Percentiles rank a stretch among this genome's conserved stretches.
These are phyloP conservation scores for Cutaneotrichosporon sp. DNA, from an alignment of 1,284 basidiomycete genomes.

Conservation along the genomic window DNA sequence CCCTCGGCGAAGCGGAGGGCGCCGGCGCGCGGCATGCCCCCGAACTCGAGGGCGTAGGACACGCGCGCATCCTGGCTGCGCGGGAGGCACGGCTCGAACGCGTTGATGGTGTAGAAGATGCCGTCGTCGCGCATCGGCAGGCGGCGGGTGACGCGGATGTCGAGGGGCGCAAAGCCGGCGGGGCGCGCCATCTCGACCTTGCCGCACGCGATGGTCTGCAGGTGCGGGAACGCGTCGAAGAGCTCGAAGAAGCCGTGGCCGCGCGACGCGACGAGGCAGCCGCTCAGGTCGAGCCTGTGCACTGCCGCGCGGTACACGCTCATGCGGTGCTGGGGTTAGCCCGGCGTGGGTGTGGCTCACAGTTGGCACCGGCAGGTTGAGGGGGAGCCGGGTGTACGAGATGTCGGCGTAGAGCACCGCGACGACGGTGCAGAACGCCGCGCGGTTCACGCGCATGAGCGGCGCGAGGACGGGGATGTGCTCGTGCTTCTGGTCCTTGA, in stretches of 20 bases:
- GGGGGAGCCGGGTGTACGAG: background rate
- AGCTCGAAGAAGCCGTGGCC: background rate
- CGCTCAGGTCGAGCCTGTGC: background rate
- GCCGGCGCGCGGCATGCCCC: background rate
- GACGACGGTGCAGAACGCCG: constrained; percentile 2
- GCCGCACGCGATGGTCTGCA: background rate
- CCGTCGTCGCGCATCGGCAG: constrained; percentile 1
- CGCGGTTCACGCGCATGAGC: constrained; percentile 3
- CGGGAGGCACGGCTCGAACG: constrained; percentile 5
- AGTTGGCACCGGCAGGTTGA: background rate
- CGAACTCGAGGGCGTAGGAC: background rate
- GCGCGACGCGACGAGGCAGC: background rate
- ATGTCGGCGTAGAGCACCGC: background rate
- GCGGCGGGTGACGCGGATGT: background rate
- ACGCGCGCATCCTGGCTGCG: background rate
- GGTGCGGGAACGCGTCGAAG: background rate
- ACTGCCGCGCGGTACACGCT: constrained; percentile 4
- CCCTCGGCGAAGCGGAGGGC: background rate
- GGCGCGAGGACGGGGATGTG: background rate
- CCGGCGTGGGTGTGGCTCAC: background rate
- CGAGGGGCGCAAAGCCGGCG: background rate
- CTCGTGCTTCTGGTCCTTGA: background rate
- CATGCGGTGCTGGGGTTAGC: constrained; percentile 2
- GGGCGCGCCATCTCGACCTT: background rate
- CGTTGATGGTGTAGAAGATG: constrained; percentile 4